Conservation (phyloP, 2,329 filamentous ascomycete species). For the Exophiala mesophila region DNA sequence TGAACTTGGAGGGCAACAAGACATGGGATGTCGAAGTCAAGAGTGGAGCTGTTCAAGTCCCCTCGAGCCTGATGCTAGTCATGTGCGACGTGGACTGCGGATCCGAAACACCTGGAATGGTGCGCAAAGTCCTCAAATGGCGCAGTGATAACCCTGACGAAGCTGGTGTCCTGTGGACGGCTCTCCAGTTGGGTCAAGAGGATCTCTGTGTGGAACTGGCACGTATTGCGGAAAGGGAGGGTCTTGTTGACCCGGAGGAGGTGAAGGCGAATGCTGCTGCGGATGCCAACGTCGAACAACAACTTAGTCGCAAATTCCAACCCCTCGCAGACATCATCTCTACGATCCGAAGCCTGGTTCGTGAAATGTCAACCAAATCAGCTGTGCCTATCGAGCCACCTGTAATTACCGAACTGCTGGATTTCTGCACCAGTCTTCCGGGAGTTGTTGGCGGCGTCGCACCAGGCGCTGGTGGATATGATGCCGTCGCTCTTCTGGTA, state of each 20-base stretch:
- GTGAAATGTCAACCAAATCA: conserved; percentile 68
- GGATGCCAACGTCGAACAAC: not conserved
- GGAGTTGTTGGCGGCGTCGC: conserved; percentile 90
- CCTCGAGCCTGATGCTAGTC: conserved; percentile 67
- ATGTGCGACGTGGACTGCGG: conserved; percentile 98
- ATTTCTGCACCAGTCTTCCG: conserved; percentile 64
- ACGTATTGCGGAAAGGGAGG: conserved; percentile 40
- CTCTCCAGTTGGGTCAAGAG: conserved; percentile 70
- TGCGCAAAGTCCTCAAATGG: conserved; percentile 86
- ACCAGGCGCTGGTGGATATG: conserved; percentile 88
- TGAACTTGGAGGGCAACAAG: conserved; percentile 19
- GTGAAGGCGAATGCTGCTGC: not conserved
- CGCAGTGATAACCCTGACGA: conserved; percentile 57
- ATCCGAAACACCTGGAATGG: conserved; percentile 90
- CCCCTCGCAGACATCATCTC: conserved; percentile 50
- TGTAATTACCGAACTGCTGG: conserved; percentile 77
- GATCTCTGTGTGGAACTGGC: conserved; percentile 62
- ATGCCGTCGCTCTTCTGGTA: conserved; percentile 78
- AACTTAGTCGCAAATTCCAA: no score
- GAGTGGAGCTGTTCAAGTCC: conserved; percentile 66
- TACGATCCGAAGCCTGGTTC: conserved; percentile 57
- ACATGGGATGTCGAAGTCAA: conserved; percentile 76
- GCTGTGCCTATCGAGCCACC: conserved; percentile 83
- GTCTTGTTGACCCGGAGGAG: not conserved
- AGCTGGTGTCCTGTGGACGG: conserved; percentile 68